phyloP scores from a whole-genome alignment of 495 filamentous ascomycete genomes.

The Xylaria intraflava region DNA sequence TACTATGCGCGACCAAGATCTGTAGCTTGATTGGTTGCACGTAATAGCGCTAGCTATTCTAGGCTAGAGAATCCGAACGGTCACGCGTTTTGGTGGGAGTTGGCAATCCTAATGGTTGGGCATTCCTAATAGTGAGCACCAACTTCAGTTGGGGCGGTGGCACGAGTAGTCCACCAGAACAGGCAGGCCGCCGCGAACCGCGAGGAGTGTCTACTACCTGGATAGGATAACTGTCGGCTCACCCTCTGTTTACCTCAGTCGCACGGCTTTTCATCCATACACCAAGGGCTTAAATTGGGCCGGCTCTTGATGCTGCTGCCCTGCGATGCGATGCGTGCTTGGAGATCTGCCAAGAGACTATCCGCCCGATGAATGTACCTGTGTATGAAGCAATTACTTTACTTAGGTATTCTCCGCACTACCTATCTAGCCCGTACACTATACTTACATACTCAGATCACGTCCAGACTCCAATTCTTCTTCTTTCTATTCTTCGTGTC shows the following conservation, averaged over 20 bases:
- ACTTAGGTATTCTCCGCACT: slow-evolving; percentile 7
- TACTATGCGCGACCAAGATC: too few relatives aligned
- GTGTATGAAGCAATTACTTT: neutral
- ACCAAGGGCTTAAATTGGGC: neutral
- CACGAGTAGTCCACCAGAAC: neutral
- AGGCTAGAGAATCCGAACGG: too few relatives aligned
- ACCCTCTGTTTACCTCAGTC: too few relatives aligned
- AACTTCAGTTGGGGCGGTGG: too few relatives aligned
- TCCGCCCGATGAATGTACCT: too few relatives aligned
- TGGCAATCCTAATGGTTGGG: too few relatives aligned
- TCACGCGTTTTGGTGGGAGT: too few relatives aligned
- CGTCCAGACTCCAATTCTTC: neutral
- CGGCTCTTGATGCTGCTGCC: neutral
- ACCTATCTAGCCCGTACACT: neutral
- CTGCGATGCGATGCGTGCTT: neutral
- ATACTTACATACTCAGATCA: neutral
- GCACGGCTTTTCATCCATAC: neutral
- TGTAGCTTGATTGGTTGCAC: too few relatives aligned
- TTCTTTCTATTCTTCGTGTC: neutral
- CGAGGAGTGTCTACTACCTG: neutral
- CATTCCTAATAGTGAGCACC: too few relatives aligned
- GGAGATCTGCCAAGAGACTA: slow-evolving; percentile 28
- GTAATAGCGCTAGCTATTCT: too few relatives aligned
- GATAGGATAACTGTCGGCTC: neutral
- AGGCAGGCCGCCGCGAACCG: neutral